Percentiles rank a stretch among this genome's conserved stretches.
These are phyloP conservation scores for Trichoderma atrobrunneum DNA, from an alignment of 2,329 filamentous ascomycete species.

Conservation along the genomic window DNA sequence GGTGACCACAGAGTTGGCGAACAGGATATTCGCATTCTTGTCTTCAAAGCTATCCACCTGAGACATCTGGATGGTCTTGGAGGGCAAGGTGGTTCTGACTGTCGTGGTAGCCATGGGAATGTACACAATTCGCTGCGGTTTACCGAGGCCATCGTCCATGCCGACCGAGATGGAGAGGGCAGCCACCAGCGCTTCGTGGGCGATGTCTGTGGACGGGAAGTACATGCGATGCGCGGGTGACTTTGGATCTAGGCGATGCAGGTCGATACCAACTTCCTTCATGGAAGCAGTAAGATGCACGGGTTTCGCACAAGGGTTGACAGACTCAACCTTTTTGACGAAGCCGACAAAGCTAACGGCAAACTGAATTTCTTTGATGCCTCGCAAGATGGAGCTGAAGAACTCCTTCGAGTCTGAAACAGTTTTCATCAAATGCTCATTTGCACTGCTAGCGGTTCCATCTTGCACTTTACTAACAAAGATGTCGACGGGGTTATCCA, in stretches of 20 bases:
- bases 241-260: conserved; percentile 86
- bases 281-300: conserved; percentile 84
- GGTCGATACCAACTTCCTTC: conserved; percentile 92
- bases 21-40: conserved; percentile 91
- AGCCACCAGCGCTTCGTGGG: conserved; percentile 89
- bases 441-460: conserved; percentile 62
- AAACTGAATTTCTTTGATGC: conserved; percentile 95
- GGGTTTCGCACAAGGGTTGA: conserved; percentile 65
- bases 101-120: conserved; percentile 97
- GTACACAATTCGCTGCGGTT: conserved; percentile 84
- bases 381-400: conserved; percentile 80
- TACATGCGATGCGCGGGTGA: conserved; percentile 98
- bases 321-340: conserved; percentile 71
- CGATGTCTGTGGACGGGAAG: conserved; percentile 87
- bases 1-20: conserved; percentile 93
- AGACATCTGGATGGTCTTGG: conserved; percentile 83
- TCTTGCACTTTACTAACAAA: conserved; percentile 66
- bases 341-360: conserved; percentile 88
- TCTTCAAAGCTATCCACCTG: conserved; percentile 71
- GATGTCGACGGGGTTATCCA: conserved; percentile 53
- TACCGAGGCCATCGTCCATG: conserved; percentile 83
- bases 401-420: conserved; percentile 94
- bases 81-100: conserved; percentile 88
- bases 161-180: conserved; percentile 91
- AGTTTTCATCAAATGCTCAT: conserved; percentile 70